Evolutionary conservation across 2,329 filamentous ascomycete genomes (phyloP).

Genomic region (Orbilia ellipsospora): DNA sequence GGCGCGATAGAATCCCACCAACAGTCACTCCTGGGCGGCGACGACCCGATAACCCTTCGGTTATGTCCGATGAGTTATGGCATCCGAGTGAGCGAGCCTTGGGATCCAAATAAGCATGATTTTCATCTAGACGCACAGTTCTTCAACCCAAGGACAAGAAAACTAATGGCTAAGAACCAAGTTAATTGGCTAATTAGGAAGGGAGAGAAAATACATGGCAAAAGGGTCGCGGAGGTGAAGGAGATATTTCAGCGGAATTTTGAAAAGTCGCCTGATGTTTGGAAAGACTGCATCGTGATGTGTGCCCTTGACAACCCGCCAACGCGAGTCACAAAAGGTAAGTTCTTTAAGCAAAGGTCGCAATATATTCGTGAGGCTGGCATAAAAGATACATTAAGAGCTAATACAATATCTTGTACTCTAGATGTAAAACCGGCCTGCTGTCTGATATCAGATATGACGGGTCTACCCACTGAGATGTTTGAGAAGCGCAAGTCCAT

Average conservation of each 20-base stretch:
- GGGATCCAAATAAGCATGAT: conserved; percentile 31
- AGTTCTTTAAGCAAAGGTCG: background rate
- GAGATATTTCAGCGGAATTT: conserved; percentile 39
- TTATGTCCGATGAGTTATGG: conserved; percentile 48
- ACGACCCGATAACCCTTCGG: conserved; percentile 39
- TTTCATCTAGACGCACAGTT: conserved; percentile 2
- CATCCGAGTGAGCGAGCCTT: conserved; percentile 34
- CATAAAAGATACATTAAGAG: background rate
- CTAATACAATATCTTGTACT: background rate
- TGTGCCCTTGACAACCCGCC: conserved; percentile 35
- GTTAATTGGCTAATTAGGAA: conserved; percentile 41
- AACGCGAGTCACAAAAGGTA: conserved; percentile 27
- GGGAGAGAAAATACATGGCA: conserved; percentile 42
- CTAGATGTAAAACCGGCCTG: conserved; percentile 45
- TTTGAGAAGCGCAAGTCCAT: conserved; percentile 29
- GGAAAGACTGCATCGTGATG: conserved; percentile 43
- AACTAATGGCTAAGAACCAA: conserved; percentile 35
- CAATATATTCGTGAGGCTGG: background rate
- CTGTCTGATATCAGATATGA: conserved; percentile 34
- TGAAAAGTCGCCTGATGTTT: conserved; percentile 29
- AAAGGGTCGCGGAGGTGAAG: conserved; percentile 25
- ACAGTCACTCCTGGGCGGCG: conserved; percentile 16
- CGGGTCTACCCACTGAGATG: conserved; percentile 38
- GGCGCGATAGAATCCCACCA: conserved; percentile 46
- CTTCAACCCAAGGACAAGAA: conserved; percentile 23